Conservation (phyloP, 768 basidiomycete species). For the Termitomyces sp. region DNA sequence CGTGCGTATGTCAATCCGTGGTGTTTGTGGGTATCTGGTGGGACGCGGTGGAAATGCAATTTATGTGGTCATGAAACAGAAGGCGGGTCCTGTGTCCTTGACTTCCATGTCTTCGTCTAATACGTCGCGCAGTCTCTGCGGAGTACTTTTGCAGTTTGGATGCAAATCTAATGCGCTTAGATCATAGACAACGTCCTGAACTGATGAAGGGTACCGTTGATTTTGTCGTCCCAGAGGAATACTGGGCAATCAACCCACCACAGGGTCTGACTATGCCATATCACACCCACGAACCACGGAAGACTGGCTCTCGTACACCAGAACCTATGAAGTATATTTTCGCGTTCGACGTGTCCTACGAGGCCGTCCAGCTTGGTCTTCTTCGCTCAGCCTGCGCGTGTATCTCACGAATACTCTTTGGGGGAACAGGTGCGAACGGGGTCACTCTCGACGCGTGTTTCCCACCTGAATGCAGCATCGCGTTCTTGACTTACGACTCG, state of each 20-base stretch:
- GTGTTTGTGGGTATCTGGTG: constrained; percentile 81
- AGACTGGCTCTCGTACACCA: constrained; percentile 45
- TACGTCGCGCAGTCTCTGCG: constrained; percentile 48
- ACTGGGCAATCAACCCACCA: constrained; percentile 77
- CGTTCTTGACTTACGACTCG: constrained; percentile 78
- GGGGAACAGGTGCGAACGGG: constrained; percentile 38
- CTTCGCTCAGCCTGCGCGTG: constrained; percentile 59
- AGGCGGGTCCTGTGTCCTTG: constrained; percentile 48
- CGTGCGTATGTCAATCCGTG: constrained; percentile 92
- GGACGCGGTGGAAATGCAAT: constrained; percentile 89
- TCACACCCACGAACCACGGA: constrained; percentile 43
- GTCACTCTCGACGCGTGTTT: constrained; percentile 41
- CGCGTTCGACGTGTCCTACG: constrained; percentile 76
- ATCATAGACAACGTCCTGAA: constrained; percentile 80
- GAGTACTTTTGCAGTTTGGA: constrained; percentile 87
- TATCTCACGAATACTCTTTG: constrained; percentile 63
- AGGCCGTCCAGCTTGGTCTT: constrained; percentile 65
- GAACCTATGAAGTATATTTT: constrained; percentile 76
- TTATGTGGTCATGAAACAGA: constrained; percentile 79
- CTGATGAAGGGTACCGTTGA: constrained; percentile 89
- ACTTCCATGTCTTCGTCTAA: neutral
- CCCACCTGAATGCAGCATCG: constrained; percentile 52
- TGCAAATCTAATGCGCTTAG: constrained; percentile 68
- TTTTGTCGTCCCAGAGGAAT: constrained; percentile 75
- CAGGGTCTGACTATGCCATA: constrained; percentile 48